Evolutionary conservation across 1,139 yeast genomes (phyloP), one percentile per base, ranked within the genome.

Genomic region (Yamadazyma diddensiae): DNA sequence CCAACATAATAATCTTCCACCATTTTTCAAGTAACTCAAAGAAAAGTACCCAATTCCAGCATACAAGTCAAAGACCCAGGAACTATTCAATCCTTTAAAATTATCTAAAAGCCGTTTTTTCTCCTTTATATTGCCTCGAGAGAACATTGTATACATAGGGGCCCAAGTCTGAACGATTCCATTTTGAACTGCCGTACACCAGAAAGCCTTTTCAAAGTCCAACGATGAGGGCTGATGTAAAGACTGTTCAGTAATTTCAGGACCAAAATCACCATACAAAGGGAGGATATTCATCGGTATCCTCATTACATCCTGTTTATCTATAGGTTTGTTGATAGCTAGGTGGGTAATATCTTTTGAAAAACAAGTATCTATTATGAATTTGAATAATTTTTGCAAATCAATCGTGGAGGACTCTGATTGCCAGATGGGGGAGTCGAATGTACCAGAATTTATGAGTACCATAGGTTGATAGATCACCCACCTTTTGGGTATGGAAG

Each of bases 21-120:
- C 70, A 24, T 69, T 64, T 30, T 61, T 62, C 29, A 84, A 62
- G 48, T 87, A 87, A 28, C 86, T 72, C 21, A 87, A 59, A 4
- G 90, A 73, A 53, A 87, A 87, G 54, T 87, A 87, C 2, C 96
- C 96, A 32, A 87, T 86, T 0, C 96, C 96, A 19, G 85, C 79
- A 52, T 86, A 87, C 37, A 87, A 50, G 50, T 87, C 96, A 5
- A 82, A 62, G 0, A 82, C 76, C 20, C 65, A 66, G 0, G 66
- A 59, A 6, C 52, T 63, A 6, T 47, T 37, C 3, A 78, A 58
- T 9, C 53, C 46, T 6, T 39, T 37, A 48, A 65, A 71, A 4
- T 42, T 44, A 18, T 62, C 63, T 32, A 82, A 52, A 0, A 87
- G 69, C 15, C 96, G 57, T 11, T 78, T 72, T 54, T 87, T 87